These are phyloP conservation scores for Colletotrichum sp. DNA, from an alignment of 2,329 filamentous ascomycete genomes.

Conservation along the genomic window DNA sequence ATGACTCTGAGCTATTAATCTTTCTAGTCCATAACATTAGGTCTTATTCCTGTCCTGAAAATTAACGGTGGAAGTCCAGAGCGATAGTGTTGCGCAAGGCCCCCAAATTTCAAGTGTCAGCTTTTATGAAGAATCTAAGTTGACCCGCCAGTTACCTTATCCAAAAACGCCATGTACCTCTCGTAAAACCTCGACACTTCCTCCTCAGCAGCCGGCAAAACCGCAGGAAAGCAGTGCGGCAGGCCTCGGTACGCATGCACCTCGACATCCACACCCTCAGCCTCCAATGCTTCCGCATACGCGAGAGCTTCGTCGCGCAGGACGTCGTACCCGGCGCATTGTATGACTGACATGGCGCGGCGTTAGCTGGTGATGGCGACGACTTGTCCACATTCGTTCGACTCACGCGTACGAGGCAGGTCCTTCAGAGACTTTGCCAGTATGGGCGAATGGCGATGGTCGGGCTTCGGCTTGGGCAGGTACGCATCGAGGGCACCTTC, in stretches of 20 bases:
- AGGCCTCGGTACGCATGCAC: constrained; percentile 36
- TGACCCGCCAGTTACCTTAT: not conserved
- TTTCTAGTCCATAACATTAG: too few relatives aligned
- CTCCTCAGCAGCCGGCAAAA: not conserved
- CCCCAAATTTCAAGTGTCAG: too few relatives aligned
- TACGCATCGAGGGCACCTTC: constrained; percentile 40
- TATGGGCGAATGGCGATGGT: constrained; percentile 35
- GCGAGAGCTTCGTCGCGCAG: constrained; percentile 43
- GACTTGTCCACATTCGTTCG: too few relatives aligned
- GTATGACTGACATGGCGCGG: constrained; percentile 29
- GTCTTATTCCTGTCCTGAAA: too few relatives aligned
- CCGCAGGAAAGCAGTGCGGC: constrained; percentile 36
- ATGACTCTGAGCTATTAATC: too few relatives aligned
- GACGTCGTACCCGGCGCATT: constrained; percentile 36
- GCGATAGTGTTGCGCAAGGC: too few relatives aligned
- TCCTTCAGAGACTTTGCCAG: constrained; percentile 32
- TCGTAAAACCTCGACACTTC: not conserved
- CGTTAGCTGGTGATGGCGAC: not conserved
- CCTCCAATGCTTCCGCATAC: constrained; percentile 38
- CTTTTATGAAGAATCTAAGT: too few relatives aligned
- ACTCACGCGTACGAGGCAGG: constrained; percentile 39
- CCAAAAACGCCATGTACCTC: not conserved
- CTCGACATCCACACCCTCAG: constrained; percentile 34
- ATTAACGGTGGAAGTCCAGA: too few relatives aligned
- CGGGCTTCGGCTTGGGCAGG: constrained; percentile 29